Percentiles rank a stretch among this genome's conserved stretches.
These are phyloP conservation scores for Myxozyma melibiosi DNA, from an alignment of 805 yeast species.

Conservation along the genomic window DNA sequence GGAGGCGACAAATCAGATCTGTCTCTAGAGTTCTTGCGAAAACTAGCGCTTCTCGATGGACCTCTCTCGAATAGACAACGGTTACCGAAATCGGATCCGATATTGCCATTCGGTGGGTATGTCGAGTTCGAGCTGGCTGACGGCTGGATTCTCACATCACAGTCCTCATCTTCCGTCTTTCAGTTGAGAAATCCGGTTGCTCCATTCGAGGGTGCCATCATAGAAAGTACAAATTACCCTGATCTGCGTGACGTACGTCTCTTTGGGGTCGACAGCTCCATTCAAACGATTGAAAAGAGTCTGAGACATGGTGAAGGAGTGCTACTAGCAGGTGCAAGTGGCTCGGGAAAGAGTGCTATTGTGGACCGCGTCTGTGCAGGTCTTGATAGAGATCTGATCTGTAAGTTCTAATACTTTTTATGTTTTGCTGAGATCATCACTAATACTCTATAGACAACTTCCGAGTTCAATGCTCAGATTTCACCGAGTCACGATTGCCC, in stretches of 20 bases:
- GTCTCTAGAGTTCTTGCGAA: conserved; percentile 19
- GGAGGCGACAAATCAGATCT: conserved; percentile 20
- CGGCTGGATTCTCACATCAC: conserved; percentile 50
- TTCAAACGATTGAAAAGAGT: conserved; percentile 46
- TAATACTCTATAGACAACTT: conserved; percentile 39
- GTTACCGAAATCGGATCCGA: conserved; percentile 51
- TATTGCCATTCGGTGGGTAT: conserved; percentile 59
- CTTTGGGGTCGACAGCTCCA: conserved; percentile 59
- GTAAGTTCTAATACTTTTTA: conserved; percentile 28
- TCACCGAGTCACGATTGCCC: conserved; percentile 57
- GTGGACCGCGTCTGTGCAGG: conserved; percentile 47
- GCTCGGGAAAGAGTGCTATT: conserved; percentile 76
- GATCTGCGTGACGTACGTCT: conserved; percentile 36
- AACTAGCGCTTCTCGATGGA: conserved; percentile 29
- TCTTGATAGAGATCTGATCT: conserved; percentile 48
- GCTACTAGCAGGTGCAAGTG: conserved; percentile 71
- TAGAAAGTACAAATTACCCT: not conserved
- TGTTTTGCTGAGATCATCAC: not conserved
- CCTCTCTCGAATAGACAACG: conserved; percentile 52
- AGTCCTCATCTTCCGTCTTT: not conserved
- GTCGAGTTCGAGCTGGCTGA: conserved; percentile 53
- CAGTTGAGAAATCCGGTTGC: conserved; percentile 27
- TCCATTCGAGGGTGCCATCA: not conserved
- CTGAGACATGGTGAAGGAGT: conserved; percentile 56
- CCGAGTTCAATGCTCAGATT: conserved; percentile 56